Percentiles rank a stretch among this genome's conserved stretches.
Evolutionary conservation across 2,329 filamentous ascomycete genomes (phyloP).

Genomic region (Helotiales sp.): DNA sequence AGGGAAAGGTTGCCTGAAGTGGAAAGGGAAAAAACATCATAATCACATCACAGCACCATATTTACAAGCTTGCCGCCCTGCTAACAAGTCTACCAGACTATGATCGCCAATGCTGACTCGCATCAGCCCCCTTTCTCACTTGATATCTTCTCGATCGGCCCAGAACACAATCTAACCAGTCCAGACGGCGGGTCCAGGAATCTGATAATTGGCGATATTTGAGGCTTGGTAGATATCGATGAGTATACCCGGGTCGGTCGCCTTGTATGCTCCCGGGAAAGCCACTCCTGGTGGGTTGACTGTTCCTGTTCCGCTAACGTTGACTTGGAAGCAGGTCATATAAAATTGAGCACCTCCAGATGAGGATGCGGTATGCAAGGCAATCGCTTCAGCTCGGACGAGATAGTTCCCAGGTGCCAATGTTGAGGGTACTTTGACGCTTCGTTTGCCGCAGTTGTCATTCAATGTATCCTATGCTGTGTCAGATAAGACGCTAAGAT

Average conservation of each 20-base stretch:
- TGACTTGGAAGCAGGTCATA: slow-evolving; percentile 22
- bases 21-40: background rate
- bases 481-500: background rate
- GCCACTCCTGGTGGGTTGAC: slow-evolving; percentile 40
- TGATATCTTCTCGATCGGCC: background rate
- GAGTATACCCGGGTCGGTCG: slow-evolving; percentile 47
- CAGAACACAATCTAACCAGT: slow-evolving; percentile 5
- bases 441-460: slow-evolving; percentile 44
- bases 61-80: background rate
- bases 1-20: background rate
- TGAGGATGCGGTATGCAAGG: slow-evolving; percentile 50
- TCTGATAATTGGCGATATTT: slow-evolving; percentile 36
- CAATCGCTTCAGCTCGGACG: slow-evolving; percentile 54
- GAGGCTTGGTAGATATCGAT: slow-evolving; percentile 44
- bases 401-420: slow-evolving; percentile 56
- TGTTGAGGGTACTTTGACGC: slow-evolving; percentile 50
- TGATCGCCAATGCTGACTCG: background rate
- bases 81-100: background rate
- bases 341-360: slow-evolving; percentile 41
- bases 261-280: slow-evolving; percentile 49
- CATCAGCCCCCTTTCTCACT: background rate
- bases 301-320: background rate
- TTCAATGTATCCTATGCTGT: slow-evolving; percentile 31
- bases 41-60: background rate
- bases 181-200: slow-evolving; percentile 41